Evolutionary conservation across 768 basidiomycete species (phyloP), one percentile per base, ranked within the genome.

Genomic region (Mycena haematopus): DNA sequence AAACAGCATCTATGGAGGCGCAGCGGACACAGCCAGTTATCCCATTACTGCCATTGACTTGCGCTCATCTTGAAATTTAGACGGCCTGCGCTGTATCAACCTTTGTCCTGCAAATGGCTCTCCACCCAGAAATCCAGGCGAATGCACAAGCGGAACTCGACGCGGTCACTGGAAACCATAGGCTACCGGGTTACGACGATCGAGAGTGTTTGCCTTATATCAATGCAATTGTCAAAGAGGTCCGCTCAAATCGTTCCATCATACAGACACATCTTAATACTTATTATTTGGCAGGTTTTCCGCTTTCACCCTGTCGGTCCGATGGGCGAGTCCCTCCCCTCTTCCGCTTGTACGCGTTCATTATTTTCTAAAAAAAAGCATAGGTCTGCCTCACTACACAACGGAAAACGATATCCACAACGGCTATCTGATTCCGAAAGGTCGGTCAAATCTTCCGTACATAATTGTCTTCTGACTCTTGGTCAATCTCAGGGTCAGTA

Each of bases 101-200:
- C n/a, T 76, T 77, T 58, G 35, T 76, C 36, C 74, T 74, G 13
- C 72, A 73, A 17, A 76, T 77, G 74, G 67, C 72, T 17, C 60
- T 73, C 10, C 62, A 76, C 52, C 77, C 77, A 13, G 68, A 74
- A 0, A 69, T 76, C 21, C 77, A 77, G 58, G 60, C 36, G 10
- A 68, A 61, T 33, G 70, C 68, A 14, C 77, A 78, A 47, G 62
- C 58, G 52, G 70, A 78, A 60, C 22, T 78, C 27, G 76, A 77
- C 54, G 60, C 63, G 46, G 63, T 70, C 24, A 64, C 73, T 11
- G 68, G 65, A 21, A 62, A 62, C 62, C 50, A 49, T 52, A 59
- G 61, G 36, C 56, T 60, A 21, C 64, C 64, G n/a, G 57, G 58
- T 56, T 65, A 61, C 27, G 64, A 65, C 47, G 64, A 65, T 36